Conservation (phyloP, 2,329 filamentous ascomycete genomes). For the Pyrenochaeta sp. region DNA sequence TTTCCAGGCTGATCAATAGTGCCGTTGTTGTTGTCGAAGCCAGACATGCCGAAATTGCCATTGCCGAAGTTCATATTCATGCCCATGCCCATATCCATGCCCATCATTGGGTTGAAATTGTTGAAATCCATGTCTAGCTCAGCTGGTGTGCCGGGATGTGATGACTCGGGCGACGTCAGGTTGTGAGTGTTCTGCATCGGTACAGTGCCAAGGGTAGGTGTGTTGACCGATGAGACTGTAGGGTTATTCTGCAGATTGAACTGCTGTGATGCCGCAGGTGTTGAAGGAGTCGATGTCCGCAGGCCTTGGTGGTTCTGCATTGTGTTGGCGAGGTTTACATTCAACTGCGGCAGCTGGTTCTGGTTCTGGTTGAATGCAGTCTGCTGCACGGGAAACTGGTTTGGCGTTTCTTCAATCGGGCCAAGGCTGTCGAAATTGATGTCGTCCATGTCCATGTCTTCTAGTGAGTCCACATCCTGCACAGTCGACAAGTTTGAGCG, state of each 20-base stretch:
- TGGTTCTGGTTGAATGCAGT: slow-evolving; percentile 64
- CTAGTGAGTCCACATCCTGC: slow-evolving; percentile 80
- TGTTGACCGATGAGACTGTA: slow-evolving; percentile 96
- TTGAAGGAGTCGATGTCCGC: slow-evolving; percentile 84
- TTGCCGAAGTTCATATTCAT: slow-evolving; percentile 48
- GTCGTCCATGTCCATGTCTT: slow-evolving; percentile 98
- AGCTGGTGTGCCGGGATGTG: slow-evolving; percentile 73
- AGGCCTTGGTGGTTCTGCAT: slow-evolving; percentile 76
- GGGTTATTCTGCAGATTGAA: slow-evolving; percentile 91
- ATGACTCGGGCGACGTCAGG: slow-evolving; percentile 70
- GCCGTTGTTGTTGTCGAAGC: slow-evolving; percentile 48
- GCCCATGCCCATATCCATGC: slow-evolving; percentile 43
- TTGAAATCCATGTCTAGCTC: slow-evolving; percentile 78
- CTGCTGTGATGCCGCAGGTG: slow-evolving; percentile 72
- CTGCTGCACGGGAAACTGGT: slow-evolving; percentile 64
- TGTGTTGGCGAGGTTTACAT: slow-evolving; percentile 79
- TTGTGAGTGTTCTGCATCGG: slow-evolving; percentile 69
- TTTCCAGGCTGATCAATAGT: slow-evolving; percentile 94
- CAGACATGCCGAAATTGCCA: slow-evolving; percentile 53
- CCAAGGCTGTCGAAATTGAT: slow-evolving; percentile 85
- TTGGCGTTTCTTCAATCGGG: slow-evolving; percentile 74
- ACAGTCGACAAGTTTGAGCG: slow-evolving; percentile 53
- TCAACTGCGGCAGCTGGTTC: slow-evolving; percentile 73
- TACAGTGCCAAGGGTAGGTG: slow-evolving; percentile 85
- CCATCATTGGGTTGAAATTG: slow-evolving; percentile 50